Conservation (phyloP, 805 yeast genomes). For the Candida maesae region DNA sequence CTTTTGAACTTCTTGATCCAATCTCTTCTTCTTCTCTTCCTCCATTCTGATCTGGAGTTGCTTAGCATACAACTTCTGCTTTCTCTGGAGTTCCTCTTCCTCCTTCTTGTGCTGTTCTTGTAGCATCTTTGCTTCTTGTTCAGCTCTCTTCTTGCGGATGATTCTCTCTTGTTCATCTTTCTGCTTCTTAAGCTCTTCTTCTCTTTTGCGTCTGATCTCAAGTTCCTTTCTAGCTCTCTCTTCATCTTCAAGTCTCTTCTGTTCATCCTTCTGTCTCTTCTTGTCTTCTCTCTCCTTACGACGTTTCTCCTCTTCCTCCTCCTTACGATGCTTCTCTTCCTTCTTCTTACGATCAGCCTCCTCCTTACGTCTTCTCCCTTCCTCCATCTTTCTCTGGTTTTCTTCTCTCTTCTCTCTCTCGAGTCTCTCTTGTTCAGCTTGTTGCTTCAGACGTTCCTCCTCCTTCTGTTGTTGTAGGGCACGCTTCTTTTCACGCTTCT, state of each 20-base stretch:
- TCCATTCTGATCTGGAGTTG: background rate
- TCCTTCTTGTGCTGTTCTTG: slow-evolving; percentile 2
- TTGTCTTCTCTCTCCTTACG: slow-evolving; percentile 28
- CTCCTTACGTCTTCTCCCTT: slow-evolving; percentile 37
- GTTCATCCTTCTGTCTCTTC: slow-evolving; percentile 36
- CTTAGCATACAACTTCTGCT: background rate
- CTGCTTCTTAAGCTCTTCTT: slow-evolving; percentile 3
- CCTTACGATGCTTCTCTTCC: slow-evolving; percentile 35
- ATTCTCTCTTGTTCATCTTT: background rate
- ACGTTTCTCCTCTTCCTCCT: slow-evolving; percentile 35
- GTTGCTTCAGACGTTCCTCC: slow-evolving; percentile 30
- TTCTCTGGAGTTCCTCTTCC: background rate
- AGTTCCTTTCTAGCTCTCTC: slow-evolving; percentile 32
- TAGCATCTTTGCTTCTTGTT: slow-evolving; percentile 1
- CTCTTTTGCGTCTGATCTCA: slow-evolving; percentile 23
- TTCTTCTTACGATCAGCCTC: slow-evolving; percentile 39
- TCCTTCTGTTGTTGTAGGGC: background rate
- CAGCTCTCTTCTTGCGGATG: slow-evolving; percentile 4
- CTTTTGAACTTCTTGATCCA: background rate
- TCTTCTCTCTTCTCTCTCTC: slow-evolving; percentile 34
- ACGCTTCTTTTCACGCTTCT: slow-evolving; percentile 32
- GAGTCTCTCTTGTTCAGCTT: slow-evolving; percentile 39
- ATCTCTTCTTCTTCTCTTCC: background rate
- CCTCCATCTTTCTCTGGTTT: slow-evolving; percentile 39
- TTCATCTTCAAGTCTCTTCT: slow-evolving; percentile 31